Evolutionary conservation across 148 eudicot genomes (phyloP), one percentile per base, ranked within the genome.

Genomic region (Rheum nobile): DNA sequence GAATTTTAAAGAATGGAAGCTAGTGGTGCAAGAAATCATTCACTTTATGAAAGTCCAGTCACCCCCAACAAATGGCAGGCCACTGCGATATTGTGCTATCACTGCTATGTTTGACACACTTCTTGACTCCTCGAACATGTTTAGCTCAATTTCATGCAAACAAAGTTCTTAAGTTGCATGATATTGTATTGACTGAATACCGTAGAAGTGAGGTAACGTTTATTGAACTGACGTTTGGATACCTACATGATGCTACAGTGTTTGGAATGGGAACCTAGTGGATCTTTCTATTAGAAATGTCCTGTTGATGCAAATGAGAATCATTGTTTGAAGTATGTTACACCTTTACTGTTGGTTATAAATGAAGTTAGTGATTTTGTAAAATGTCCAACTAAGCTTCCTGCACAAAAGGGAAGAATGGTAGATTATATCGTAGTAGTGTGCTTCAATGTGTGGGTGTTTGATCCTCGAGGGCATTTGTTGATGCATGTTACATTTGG

Each of bases 251-350:
- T 95, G 99, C 84, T 90, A 74, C 99, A 95, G 76, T 90, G 94
- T 82, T 85, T 95, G 82, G 99, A 95, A 85, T 95, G 99, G 99
- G 99, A 95, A 87, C 92, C 97, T 26, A 90, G 96, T 85, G 97
- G 93, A 87, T 84, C 90, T 24, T 87, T 85, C 81, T 88, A 87
- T 78, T 89, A 90, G 75, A 86, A 90, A 76, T 86, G 77, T 74
- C 88, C 80, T 61, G 80, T 77, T 80, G 92, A 87, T 83, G 75
- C 85, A n/a, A 57, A 48, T 65, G 86, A 84, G 78, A 92, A 92
- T 81, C 94, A 93, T 57, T 76, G 72, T 78, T 38, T 63, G 26
- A 82, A 83, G n/a, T n/a, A n/a, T n/a, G n/a, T n/a, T n/a, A n/a
- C n/a, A n/a, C n/a, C n/a, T n/a, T n/a, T n/a, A n/a, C n/a, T n/a